Percentiles rank a stretch among this genome's conserved stretches.
phyloP scores from a whole-genome alignment of 148 eudicot genomes.

The Rhododendron henanense region DNA sequence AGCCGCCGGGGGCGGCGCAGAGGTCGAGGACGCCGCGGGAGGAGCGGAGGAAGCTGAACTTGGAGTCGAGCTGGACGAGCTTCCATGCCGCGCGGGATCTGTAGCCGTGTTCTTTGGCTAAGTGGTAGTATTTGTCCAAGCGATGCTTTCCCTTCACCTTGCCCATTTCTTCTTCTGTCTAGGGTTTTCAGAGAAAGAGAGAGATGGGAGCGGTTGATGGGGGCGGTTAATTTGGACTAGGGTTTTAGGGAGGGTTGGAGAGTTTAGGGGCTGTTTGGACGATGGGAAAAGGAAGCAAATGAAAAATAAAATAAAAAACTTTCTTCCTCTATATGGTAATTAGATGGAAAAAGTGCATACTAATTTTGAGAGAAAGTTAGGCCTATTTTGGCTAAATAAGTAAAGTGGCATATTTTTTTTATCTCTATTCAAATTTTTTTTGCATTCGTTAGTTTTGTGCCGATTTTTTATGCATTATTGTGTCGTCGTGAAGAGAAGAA shows the following conservation, averaged over 20 bases:
- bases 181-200: background rate
- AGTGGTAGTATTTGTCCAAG: constrained; percentile 71
- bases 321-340: background rate
- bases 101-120: constrained; percentile 90
- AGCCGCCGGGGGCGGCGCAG: constrained; percentile 97
- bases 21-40: constrained; percentile 80
- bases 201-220: background rate
- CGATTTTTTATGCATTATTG: too few relatives aligned
- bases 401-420: too few relatives aligned
- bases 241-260: background rate
- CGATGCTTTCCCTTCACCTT: constrained; percentile 89
- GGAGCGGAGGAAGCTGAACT: constrained; percentile 63
- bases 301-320: too few relatives aligned
- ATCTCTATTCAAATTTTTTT: too few relatives aligned
- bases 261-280: background rate
- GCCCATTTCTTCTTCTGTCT: constrained; percentile 51
- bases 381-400: too few relatives aligned
- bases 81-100: constrained; percentile 91
- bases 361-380: too few relatives aligned
- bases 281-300: background rate
- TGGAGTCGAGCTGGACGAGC: constrained; percentile 76
- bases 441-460: too few relatives aligned
- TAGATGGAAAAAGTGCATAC: too few relatives aligned
- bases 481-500: too few relatives aligned
- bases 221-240: background rate